Evolutionary conservation across 345 rosid species (phyloP), one percentile per base, ranked within the genome.

Genomic region (Viola odorata): DNA sequence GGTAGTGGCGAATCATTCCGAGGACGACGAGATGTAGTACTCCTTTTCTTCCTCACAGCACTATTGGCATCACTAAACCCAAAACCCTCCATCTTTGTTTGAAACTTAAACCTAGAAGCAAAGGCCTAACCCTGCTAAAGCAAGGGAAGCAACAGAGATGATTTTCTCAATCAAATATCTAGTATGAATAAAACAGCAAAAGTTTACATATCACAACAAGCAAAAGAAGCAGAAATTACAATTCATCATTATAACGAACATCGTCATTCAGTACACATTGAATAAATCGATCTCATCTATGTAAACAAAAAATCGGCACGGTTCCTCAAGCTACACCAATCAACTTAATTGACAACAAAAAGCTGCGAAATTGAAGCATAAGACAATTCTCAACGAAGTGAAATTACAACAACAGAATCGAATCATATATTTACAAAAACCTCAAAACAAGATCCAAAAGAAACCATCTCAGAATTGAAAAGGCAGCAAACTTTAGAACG

Each of bases 31-130:
- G 81, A 41, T 32, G 78, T 72, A 56, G 60, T 79, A 57, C 88
- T 88, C 67, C 96, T 78, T 79, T 76, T 83, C 82, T 83, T 88
- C 82, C 73, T 83, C 32, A 80, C 74, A 41, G 87, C 79, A 75
- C 73, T 82, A 63, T 73, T 79, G 42, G 76, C 76, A 41, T 80
- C 80, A 67, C 84, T 77, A 61, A 88, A 85, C 38, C 83, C 75
- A 5, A 82, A 78, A 60, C 79, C 82, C 14, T 88, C 91, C 91
- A 88, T 88, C 12, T 59, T 23, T 23, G 0, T 9, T 11, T 53
- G 37, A 47, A 50, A 3, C 5, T 47, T 23, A 23, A 23, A 2
- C 32, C 50, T 10, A 3, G 50, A 38, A 17, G 54, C 60, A 45
- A 55, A 67, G 54, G 47, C 41, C 61, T 60, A 7, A 16, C 7